Conservation (phyloP, 1,139 yeast genomes). For the Groenewaldozyma sp. region DNA sequence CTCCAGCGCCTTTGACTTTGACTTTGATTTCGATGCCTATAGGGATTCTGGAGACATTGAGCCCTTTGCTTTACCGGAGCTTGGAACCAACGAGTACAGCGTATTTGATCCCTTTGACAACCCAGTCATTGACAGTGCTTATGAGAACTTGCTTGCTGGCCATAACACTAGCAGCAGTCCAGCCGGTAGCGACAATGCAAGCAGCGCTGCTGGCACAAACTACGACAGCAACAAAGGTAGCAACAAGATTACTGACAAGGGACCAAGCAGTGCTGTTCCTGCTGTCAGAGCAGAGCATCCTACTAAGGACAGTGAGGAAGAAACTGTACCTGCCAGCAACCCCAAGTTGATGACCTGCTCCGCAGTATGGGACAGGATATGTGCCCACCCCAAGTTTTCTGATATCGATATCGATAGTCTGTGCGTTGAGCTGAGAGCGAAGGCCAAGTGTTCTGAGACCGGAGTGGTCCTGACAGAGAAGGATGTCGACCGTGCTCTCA, state of each 20-base stretch:
- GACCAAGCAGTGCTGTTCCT: constrained; percentile 6
- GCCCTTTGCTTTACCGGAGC: constrained; percentile 27
- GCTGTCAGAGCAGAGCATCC: constrained; percentile 6
- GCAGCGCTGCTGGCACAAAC: constrained; percentile 1
- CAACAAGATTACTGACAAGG: constrained; percentile 4
- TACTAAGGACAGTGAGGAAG: constrained; percentile 26
- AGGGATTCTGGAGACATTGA: constrained; percentile 26
- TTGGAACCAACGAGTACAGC: constrained; percentile 51
- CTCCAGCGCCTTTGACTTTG: constrained; percentile 23
- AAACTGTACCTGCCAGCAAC: constrained; percentile 21
- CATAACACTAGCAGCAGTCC: neutral
- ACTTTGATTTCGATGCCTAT: constrained; percentile 28
- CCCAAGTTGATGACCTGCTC: constrained; percentile 57
- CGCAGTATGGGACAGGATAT: constrained; percentile 93
- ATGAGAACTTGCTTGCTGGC: constrained; percentile 9
- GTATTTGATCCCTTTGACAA: constrained; percentile 51
- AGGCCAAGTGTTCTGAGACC: constrained; percentile 91
- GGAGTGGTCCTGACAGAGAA: constrained; percentile 79
- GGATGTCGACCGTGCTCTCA: constrained; percentile 63
- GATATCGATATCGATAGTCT: constrained; percentile 90
- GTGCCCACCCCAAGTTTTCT: constrained; percentile 86
- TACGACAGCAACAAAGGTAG: constrained; percentile 17
- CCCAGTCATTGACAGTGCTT: constrained; percentile 17
- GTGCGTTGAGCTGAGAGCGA: constrained; percentile 75
- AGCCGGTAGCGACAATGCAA: no score